phyloP scores from a whole-genome alignment of 768 basidiomycete genomes.

The Leccinum incarnatum region DNA sequence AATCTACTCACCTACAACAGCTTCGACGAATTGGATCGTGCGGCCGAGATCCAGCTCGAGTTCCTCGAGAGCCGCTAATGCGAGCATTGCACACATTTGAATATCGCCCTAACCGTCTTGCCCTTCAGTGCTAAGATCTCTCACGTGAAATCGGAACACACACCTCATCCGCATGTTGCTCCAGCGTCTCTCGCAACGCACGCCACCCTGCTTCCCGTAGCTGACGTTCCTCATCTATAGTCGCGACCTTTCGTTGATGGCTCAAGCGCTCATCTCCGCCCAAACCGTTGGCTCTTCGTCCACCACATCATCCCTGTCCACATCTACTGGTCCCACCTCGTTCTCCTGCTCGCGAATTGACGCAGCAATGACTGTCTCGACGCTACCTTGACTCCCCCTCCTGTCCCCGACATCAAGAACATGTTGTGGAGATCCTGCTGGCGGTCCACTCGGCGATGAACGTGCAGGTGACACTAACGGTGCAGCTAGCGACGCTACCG shows the following conservation, averaged over 20 bases:
- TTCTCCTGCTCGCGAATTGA: constrained; percentile 41
- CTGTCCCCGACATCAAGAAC: constrained; percentile 31
- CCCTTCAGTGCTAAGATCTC: neutral
- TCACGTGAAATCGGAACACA: constrained; percentile 5
- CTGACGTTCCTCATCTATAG: constrained; percentile 48
- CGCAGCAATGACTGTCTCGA: constrained; percentile 65
- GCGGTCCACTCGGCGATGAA: constrained; percentile 11
- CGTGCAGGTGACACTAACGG: constrained; percentile 24
- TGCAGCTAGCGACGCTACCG: constrained; percentile 57
- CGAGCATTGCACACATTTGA: constrained; percentile 75
- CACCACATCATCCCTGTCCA: constrained; percentile 28
- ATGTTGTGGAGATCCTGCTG: constrained; percentile 16
- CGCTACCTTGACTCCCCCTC: constrained; percentile 61
- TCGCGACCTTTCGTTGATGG: constrained; percentile 14
- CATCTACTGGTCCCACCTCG: constrained; percentile 17
- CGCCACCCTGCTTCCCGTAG: constrained; percentile 57
- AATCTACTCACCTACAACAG: constrained; percentile 63
- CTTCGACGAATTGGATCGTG: constrained; percentile 56
- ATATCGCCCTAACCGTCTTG: constrained; percentile 60
- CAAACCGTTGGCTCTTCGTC: constrained; percentile 27
- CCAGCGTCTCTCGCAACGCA: constrained; percentile 52
- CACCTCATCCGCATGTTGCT: constrained; percentile 62
- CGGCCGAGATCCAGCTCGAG: constrained; percentile 46
- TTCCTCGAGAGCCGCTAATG: constrained; percentile 58
- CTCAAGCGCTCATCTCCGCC: constrained; percentile 22